Evolutionary conservation across 257 asterid genomes (phyloP), one percentile per base, ranked within the genome.

Genomic region (Capsicum baccatum): DNA sequence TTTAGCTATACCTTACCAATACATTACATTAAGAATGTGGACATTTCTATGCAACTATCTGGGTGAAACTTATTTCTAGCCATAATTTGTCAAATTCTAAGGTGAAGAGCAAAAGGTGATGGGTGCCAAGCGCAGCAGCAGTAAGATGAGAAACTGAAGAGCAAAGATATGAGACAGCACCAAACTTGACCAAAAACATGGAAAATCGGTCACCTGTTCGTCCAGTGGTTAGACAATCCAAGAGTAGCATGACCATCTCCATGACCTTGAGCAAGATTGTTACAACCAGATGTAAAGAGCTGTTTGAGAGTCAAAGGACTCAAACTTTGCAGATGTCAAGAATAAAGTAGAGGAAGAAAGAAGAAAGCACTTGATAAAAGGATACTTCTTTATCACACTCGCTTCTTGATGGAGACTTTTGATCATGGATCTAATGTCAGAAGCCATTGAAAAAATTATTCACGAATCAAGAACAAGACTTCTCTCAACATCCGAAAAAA

Each of bases 311-410:
- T 96, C 79, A 92, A 76, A 88, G 97, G 92, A 87, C 66, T 59
- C 57, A 71, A 88, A 86, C 59, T 42, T 82, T 78, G 73, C 37
- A 86, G 63, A 66, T 12, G 9, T 86, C 70, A 50, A 16, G 79
- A 50, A 39, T 57, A 83, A 19, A 68, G 19, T 21, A 35, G 60
- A 67, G 33, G 33, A 67, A 52, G 68, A 68, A 52, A 16, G 55
- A 4, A 17, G 80, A 47, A n/a, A 82, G 48, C 50, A 73, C 55
- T 52, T 52, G 13, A 80, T 83, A 21, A 9, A 82, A 91, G 97
- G 97, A 91, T 94, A 94, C 98, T 83, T 84, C 89, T 90, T 91
- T 93, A 81, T 84, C 90, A 91, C 93, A 88, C 84, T 86, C 90
- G 63, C 89, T 90, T 81, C 89, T 87, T 79, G 87, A 94, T 86